Base-by-base conservation (phyloP, 169 alveolate genomes). In the Plasmodium relictum region DNA sequence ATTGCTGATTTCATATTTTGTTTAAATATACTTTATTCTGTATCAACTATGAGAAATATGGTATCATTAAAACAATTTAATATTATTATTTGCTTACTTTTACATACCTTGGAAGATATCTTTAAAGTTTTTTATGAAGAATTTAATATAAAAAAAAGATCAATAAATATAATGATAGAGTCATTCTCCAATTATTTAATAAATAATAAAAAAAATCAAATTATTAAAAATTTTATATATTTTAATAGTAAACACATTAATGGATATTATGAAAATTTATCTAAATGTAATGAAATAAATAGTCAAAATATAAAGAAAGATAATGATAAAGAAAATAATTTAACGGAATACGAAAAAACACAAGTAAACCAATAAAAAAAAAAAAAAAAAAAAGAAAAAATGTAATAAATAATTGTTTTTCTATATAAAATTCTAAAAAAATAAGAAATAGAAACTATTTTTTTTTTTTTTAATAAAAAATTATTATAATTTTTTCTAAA, bases 1-100 rank as follows among this genome's bases (percentile, higher is more conserved):
- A 22, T 86, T 3, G 87, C 70, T n/a, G 92, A 86, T 20, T 86
- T 86, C 45, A 61, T 86, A n/a, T 71, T 86, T 3, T 86, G 88
- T 16, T 24, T 86, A 24, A 86, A 86, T 44, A 50, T 86, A 6
- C 22, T 86, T 50, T 86, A 86, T 52, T 42, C 69, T 39, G 16
- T 86, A 45, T 86, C 92, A 8, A 63, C 10, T 6, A 71, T 42
- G 61, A 50, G 39, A 24, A 56, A 86, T 71, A 59, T 86, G 6
- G 39, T 86, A n/a, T 86, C 92, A 0, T 6, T 26, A 20, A 86
- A 26, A 24, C 92, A 86, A 54, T 44, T 59, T 14, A 56, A 58
- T 16, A 71, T 86, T n/a, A 61, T 42, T 2, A 71, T 86, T 7
- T 86, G 74, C 26, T 58, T 72, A 12, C 87, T 86, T 58, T 52